Percentiles rank a stretch among this genome's conserved stretches.
phyloP scores from a whole-genome alignment of 768 basidiomycete species.

The Mycena albidolilacea region DNA sequence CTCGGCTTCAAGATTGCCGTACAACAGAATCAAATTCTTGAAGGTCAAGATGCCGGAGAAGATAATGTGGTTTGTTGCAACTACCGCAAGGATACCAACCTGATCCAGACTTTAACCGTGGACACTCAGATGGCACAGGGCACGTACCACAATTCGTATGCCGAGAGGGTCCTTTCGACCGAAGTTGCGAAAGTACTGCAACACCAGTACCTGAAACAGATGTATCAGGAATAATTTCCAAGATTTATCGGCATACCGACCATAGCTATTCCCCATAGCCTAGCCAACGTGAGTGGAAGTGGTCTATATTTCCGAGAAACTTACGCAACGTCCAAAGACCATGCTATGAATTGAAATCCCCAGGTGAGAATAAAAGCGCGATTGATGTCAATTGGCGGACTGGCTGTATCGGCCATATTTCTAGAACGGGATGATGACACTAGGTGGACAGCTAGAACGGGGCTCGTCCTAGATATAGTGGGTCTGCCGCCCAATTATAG shows the following conservation, averaged over 20 bases:
- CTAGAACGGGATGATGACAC: no score
- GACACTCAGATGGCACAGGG: not conserved
- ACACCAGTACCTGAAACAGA: not conserved
- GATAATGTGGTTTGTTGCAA: constrained; percentile 3
- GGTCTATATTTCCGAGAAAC: not conserved
- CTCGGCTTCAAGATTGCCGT: constrained; percentile 5
- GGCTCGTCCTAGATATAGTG: no score
- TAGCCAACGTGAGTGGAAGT: not conserved
- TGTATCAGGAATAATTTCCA: not conserved
- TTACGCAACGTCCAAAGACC: constrained; percentile 5
- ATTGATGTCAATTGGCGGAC: no score
- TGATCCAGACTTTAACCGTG: not conserved
- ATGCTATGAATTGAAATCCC: not conserved
- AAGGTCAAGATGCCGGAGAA: constrained; percentile 13
- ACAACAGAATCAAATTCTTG: constrained; percentile 2
- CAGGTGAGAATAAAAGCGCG: not conserved
- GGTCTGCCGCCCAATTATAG: no score
- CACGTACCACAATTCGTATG: not conserved
- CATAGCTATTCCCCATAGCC: constrained; percentile 17
- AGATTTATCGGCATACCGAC: not conserved
- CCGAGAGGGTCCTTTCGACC: not conserved
- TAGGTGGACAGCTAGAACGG: no score
- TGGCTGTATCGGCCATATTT: no score
- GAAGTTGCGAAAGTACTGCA: constrained; percentile 26
- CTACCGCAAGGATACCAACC: constrained; percentile 6